Evolutionary conservation across 2,329 filamentous ascomycete species (phyloP).

Genomic region (Diaporthe caulivora): DNA sequence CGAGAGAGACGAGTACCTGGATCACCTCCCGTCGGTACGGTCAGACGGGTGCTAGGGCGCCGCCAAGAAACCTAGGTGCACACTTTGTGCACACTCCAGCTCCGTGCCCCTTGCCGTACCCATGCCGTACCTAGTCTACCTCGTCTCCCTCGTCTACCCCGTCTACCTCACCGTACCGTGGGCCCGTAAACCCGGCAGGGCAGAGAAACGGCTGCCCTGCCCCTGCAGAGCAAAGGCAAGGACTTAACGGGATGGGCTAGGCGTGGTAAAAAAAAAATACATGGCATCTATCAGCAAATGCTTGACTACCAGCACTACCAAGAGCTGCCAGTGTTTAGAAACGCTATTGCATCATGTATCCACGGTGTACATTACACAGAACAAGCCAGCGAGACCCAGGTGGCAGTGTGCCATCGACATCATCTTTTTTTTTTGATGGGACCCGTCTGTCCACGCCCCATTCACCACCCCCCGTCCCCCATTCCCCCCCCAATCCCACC

Average conservation of each 20-base stretch:
- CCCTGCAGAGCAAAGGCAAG: conserved; percentile 9
- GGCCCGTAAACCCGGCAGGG: conserved; percentile 18
- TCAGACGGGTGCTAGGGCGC: conserved; percentile 15
- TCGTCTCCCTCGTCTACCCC: too few relatives aligned
- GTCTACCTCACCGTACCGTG: conserved; percentile 18
- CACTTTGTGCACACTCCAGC: not conserved
- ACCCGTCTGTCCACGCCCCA: conserved; percentile 1
- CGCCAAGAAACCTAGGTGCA: conserved; percentile 5
- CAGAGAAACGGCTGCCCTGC: conserved; percentile 26
- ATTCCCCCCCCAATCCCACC: conserved; percentile 8
- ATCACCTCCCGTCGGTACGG: conserved; percentile 12
- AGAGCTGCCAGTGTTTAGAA: too few relatives aligned
- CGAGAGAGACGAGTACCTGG: conserved; percentile 12
- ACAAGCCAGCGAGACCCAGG: conserved; percentile 7
- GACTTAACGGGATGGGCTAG: not conserved
- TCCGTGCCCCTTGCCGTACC: not conserved
- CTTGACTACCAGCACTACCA: not conserved
- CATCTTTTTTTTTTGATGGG: conserved; percentile 25
- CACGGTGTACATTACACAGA: too few relatives aligned
- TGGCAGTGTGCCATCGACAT: conserved; percentile 30
- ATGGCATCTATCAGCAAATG: too few relatives aligned
- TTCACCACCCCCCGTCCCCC: not conserved
- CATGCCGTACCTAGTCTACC: not conserved
- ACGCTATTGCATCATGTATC: conserved; percentile 7
- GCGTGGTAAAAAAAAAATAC: too few relatives aligned